Evolutionary conservation across 805 yeast species (phyloP), one percentile per base, ranked within the genome.

Genomic region (Myxozyma nipponensis): DNA sequence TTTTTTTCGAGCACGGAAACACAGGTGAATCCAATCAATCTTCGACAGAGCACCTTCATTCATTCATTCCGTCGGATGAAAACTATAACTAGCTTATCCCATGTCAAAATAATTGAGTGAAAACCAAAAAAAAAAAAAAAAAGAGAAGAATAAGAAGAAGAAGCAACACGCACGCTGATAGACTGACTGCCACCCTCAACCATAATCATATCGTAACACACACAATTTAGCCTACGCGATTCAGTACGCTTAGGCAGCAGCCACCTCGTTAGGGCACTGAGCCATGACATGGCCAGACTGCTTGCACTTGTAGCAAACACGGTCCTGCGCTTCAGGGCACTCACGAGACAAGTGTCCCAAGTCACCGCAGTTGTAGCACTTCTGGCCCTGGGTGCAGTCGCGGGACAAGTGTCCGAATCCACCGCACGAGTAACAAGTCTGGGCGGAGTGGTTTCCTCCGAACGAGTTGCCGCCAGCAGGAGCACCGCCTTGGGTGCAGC

Each of bases 331-430:
- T 64, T 77, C 76, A 54, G 78, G 70, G 72, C 96, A 88, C 60
- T 85, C 95, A 70, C 81, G 86, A 57, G 93, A 82, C 63, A 87
- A 79, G 73, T 87, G 96, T 52, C 95, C 95, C 57, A 78, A 74
- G 70, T 83, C 81, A 62, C 96, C 96, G 72, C 97, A 89, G 56
- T 90, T 85, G 78, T 87, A 90, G 73, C 97, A 89, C 72, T 86
- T 86, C 59, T 76, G 80, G 55, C 81, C 78, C 50, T 64, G 64
- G 68, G 82, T 82, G 71, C 95, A 86, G 58, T 84, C 93, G 70
- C 81, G 86, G 50, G 91, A 82, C 64, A 87, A 78, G 74, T 87
- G 96, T 50, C 95, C 95, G 58, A 78, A 73, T 70, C 84, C 83
- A 63, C 95, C 95, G 73, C 96, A 87, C 52, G 89, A 84, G 77